Conservation (phyloP, 495 filamentous ascomycete species). For the Cladorrhinum samala region DNA sequence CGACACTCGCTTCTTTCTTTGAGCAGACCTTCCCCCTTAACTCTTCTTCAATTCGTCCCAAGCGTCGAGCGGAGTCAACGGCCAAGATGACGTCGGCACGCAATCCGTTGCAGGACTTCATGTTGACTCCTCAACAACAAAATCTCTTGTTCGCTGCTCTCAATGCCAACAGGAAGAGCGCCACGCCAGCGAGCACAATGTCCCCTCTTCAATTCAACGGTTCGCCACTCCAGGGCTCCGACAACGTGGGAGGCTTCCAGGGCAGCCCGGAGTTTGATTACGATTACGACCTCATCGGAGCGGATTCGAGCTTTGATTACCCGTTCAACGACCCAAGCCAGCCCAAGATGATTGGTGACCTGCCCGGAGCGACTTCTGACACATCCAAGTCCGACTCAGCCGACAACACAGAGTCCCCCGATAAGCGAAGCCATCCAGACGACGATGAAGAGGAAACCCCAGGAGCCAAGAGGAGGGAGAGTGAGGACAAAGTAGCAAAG, state of each 20-base stretch:
- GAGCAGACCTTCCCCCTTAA: too few species aligned
- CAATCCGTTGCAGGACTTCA: constrained; percentile 36
- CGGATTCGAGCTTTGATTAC: constrained; percentile 49
- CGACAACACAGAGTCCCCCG: constrained; percentile 63
- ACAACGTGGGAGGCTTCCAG: constrained; percentile 42
- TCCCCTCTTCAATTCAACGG: constrained; percentile 50
- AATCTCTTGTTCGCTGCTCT: constrained; percentile 82
- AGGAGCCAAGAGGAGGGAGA: constrained; percentile 73
- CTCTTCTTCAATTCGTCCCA: neutral
- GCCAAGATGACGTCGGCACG: constrained; percentile 42
- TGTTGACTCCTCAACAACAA: constrained; percentile 80
- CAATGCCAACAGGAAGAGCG: constrained; percentile 58
- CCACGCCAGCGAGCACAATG: constrained; percentile 33
- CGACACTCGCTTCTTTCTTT: neutral
- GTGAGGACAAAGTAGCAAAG: constrained; percentile 71
- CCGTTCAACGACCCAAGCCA: constrained; percentile 65
- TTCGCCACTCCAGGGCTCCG: constrained; percentile 40
- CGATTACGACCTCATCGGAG: constrained; percentile 51
- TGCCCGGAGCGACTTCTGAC: constrained; percentile 50
- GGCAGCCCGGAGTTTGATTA: constrained; percentile 82
- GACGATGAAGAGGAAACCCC: constrained; percentile 57
- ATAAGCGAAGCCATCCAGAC: constrained; percentile 76
- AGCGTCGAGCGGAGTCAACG: constrained; percentile 10
- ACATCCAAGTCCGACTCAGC: constrained; percentile 46
- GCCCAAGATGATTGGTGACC: constrained; percentile 67